phyloP scores from a whole-genome alignment of 2,329 filamentous ascomycete genomes.

The Lachnellula arida region DNA sequence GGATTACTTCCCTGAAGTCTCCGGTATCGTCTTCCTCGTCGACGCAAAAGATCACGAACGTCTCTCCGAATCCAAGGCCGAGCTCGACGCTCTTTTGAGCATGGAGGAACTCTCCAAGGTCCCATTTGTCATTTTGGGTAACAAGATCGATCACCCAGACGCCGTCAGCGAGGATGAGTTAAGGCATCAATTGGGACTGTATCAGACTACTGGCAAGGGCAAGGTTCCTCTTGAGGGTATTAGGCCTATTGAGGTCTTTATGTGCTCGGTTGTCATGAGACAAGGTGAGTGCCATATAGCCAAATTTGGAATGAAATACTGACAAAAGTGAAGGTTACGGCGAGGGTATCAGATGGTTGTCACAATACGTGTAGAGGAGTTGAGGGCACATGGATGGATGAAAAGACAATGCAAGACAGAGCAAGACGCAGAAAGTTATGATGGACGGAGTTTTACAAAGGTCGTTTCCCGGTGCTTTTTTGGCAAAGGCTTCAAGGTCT shows the following conservation, averaged over 20 bases:
- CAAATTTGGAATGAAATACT: constrained; percentile 5
- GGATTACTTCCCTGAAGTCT: constrained; percentile 95
- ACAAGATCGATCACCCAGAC: constrained; percentile 99
- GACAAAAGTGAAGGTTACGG: constrained; percentile 59
- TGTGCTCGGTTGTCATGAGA: constrained; percentile 98
- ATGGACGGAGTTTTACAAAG: constrained; percentile 31
- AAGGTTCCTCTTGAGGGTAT: constrained; percentile 91
- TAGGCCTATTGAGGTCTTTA: constrained; percentile 93
- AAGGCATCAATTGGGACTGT: constrained; percentile 84
- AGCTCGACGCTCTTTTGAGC: constrained; percentile 88
- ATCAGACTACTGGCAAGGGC: constrained; percentile 95
- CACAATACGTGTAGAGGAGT: constrained; percentile 73
- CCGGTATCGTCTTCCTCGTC: constrained; percentile 94
- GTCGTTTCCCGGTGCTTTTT: constrained; percentile 26
- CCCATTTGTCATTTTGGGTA: constrained; percentile 91
- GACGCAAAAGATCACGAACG: constrained; percentile 97
- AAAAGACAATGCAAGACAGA: constrained; percentile 7
- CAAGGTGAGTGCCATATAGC: constrained; percentile 57
- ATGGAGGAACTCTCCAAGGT: constrained; percentile 98
- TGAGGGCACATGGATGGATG: background rate
- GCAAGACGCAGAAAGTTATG: constrained; percentile 24
- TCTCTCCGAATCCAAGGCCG: constrained; percentile 88
- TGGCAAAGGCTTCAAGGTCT: constrained; percentile 17
- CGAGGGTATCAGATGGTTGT: constrained; percentile 86
- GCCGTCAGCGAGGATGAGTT: constrained; percentile 95